A percentile compares a stretch with the other conserved stretches of the same genome.
Evolutionary conservation across 352 stramenopile genomes (phyloP).

Genomic region (Phytophthora pistaciae): DNA sequence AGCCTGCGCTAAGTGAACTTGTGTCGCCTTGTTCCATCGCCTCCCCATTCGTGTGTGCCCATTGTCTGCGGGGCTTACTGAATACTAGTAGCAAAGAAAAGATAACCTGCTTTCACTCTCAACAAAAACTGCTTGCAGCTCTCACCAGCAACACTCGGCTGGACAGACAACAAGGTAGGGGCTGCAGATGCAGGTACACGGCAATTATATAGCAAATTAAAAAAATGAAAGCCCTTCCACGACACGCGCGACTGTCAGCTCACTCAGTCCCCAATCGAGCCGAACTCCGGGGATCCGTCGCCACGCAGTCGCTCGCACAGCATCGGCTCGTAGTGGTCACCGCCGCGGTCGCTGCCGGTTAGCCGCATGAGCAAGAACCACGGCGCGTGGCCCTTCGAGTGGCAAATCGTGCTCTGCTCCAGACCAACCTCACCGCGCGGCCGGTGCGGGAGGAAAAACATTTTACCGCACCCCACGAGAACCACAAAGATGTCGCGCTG

Average conservation of each 20-base stretch:
- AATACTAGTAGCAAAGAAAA: conserved; percentile 12
- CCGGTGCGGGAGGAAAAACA: conserved; percentile 90
- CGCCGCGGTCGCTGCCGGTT: conserved; percentile 84
- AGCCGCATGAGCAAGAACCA: conserved; percentile 92
- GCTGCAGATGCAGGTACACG: conserved; percentile 1
- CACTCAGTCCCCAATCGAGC: conserved; percentile 80
- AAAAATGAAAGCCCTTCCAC: conserved; percentile 19
- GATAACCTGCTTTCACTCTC: background rate
- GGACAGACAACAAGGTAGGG: no score
- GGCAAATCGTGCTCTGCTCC: conserved; percentile 56
- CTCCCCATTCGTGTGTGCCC: conserved; percentile 8
- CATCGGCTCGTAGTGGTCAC: conserved; percentile 92
- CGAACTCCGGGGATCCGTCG: conserved; percentile 86
- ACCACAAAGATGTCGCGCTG: conserved; percentile 91
- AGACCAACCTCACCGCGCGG: conserved; percentile 54
- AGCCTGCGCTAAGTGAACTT: conserved; percentile 42
- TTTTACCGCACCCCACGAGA: conserved; percentile 87
- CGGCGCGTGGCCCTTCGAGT: conserved; percentile 81
- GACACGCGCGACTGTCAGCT: conserved; percentile 8
- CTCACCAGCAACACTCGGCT: background rate
- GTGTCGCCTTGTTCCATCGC: conserved; percentile 23
- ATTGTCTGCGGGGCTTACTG: conserved; percentile 10
- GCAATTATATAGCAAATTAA: conserved; percentile 40
- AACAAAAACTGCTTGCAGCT: background rate
- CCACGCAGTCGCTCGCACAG: conserved; percentile 83